phyloP scores from a whole-genome alignment of 2,329 filamentous ascomycete species.

The Davidsoniella virescens region DNA sequence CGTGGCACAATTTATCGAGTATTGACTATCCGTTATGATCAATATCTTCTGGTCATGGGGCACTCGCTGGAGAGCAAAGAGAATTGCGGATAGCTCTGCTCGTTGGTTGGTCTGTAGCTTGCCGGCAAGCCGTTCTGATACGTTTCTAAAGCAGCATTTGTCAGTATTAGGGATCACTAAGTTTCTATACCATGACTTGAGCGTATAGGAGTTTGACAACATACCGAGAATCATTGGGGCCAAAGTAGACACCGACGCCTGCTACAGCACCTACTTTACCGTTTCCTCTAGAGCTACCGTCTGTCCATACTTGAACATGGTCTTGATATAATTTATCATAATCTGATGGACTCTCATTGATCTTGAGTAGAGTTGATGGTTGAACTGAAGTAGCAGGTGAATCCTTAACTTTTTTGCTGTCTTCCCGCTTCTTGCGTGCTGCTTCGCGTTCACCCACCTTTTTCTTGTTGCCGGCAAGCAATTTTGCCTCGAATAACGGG shows the following conservation, averaged over 20 bases:
- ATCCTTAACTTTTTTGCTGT: background rate
- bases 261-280: conserved; percentile 37
- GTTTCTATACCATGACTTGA: conserved; percentile 13
- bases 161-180: background rate
- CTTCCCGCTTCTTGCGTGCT: background rate
- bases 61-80: conserved; percentile 64
- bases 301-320: conserved; percentile 34
- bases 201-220: conserved; percentile 10
- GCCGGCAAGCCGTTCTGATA: conserved; percentile 63
- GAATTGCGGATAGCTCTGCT: conserved; percentile 80
- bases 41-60: conserved; percentile 50
- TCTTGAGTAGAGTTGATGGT: too few relatives aligned
- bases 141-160: conserved; percentile 26
- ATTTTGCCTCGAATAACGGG: too few relatives aligned
- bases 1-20: conserved; percentile 78
- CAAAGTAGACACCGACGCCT: conserved; percentile 50
- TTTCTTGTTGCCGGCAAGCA: conserved; percentile 18
- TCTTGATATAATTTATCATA: conserved; percentile 22
- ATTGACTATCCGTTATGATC: conserved; percentile 80
- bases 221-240: conserved; percentile 36
- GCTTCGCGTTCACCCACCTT: conserved; percentile 15
- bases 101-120: conserved; percentile 81
- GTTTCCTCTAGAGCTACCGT: conserved; percentile 45
- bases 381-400: background rate
- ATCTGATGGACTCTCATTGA: background rate